Conservation (phyloP, 2,329 filamentous ascomycete genomes). For the Penicillium sp. region DNA sequence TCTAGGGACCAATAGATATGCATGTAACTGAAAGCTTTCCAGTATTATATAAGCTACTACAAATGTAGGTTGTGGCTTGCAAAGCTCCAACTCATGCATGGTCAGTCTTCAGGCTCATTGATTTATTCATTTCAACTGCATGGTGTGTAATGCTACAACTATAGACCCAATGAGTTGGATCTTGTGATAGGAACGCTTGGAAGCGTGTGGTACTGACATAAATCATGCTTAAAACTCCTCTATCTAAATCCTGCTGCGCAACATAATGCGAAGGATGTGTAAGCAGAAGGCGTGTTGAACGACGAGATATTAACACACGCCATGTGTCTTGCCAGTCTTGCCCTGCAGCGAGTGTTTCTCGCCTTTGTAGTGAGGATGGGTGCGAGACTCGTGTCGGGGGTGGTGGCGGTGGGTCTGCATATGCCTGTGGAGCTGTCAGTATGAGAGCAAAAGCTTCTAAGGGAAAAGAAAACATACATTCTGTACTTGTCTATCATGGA, state of each 20-base stretch:
- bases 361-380: slow-evolving; percentile 56
- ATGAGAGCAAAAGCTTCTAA: background rate
- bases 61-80: too few species aligned
- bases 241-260: background rate
- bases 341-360: slow-evolving; percentile 87
- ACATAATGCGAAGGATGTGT: background rate
- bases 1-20: too few species aligned
- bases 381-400: slow-evolving; percentile 52
- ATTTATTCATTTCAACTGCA: background rate
- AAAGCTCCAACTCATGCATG: too few species aligned
- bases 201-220: background rate
- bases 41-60: too few species aligned
- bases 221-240: background rate
- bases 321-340: slow-evolving; percentile 87
- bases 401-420: slow-evolving; percentile 57
- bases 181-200: background rate
- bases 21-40: too few species aligned
- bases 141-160: background rate
- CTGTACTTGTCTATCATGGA: slow-evolving; percentile 68
- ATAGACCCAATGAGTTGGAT: background rate
- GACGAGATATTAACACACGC: slow-evolving; percentile 60
- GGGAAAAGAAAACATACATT: slow-evolving; percentile 48
- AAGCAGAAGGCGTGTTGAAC: background rate
- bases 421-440: slow-evolving; percentile 33
- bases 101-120: background rate